Conservation (phyloP, 1,284 basidiomycete species). For the Fomitopsis pinicola region DNA sequence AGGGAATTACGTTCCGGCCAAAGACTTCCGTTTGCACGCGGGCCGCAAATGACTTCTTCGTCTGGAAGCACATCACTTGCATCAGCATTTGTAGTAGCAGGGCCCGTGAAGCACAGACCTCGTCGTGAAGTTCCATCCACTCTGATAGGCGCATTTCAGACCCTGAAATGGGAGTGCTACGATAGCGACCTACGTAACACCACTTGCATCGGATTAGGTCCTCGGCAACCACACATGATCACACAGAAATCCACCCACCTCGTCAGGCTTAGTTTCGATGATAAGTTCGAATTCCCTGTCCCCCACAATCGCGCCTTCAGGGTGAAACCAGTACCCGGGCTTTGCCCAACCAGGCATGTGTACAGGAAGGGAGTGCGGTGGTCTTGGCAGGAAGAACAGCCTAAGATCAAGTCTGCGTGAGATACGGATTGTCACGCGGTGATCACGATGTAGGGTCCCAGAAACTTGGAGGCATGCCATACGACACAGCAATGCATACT, state of each 20-base stretch:
- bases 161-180: slow-evolving; percentile 13
- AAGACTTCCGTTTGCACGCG: neutral
- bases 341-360: slow-evolving; percentile 15
- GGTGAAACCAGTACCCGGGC: slow-evolving; percentile 27
- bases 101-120: slow-evolving; percentile 8
- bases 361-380: slow-evolving; percentile 22
- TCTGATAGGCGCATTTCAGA: slow-evolving; percentile 26
- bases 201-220: slow-evolving; percentile 14
- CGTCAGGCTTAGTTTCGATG: neutral
- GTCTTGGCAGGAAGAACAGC: slow-evolving; percentile 20
- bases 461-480: no score
- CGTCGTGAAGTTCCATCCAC: slow-evolving; percentile 25
- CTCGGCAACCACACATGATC: neutral
- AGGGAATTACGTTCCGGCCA: neutral
- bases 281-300: slow-evolving; percentile 2
- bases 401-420: neutral
- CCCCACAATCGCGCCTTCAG: slow-evolving; percentile 18
- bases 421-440: neutral
- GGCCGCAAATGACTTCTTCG: neutral
- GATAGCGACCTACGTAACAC: slow-evolving; percentile 25
- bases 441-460: neutral
- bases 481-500: neutral
- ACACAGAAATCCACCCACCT: slow-evolving; percentile 10
- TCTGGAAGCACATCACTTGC: neutral
- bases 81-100: neutral